Evolutionary conservation across 106 monocot genomes (phyloP), one percentile per base, ranked within the genome.

Genomic region (Dioscorea dumetorum): DNA sequence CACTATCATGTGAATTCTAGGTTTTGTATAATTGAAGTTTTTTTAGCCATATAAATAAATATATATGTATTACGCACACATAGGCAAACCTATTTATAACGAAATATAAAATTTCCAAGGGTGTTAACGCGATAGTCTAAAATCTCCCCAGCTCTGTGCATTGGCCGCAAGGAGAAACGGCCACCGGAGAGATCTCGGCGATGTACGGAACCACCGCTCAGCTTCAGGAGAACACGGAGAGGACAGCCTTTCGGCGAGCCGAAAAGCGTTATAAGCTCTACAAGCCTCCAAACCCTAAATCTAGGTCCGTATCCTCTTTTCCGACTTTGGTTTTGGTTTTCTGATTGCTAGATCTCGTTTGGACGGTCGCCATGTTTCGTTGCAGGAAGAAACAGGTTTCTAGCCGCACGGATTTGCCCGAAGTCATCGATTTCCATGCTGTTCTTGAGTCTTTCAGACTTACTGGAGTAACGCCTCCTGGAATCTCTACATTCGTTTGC

Each of bases 221-320:
- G 4, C 19, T 18, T 4, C 9, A 0, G 18, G 65, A 35, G 52
- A 84, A 87, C 5, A 14, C 64, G 15, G 88, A 95, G 73, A 77
- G 88, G 48, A 91, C 91, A 6, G 88, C 88, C 28, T 95, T 95
- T 80, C 82, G 95, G 24, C 72, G 73, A 23, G 85, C 88, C 3
- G 95, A 95, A 86, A 95, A 95, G 86, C 56, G 61, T 13, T 95
- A 91, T 78, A 95, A 91, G 71, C 88, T 95, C 35, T 85, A 85
- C 79, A 88, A 86, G 31, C 4, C 72, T 1, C 76, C 28, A 14
- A 23, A 61, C 14, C 71, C 70, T 56, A 83, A 77, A 58, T 57
- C 77, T 24, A 77, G 68, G 83, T 76, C 34, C 31, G 24, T 22
- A 2, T 51, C 17, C 61, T 7, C 53, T 35, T 24, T 16, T 32